These are phyloP conservation scores for Candida jianshihensis DNA, from an alignment of 805 yeast species.

Conservation along the genomic window DNA sequence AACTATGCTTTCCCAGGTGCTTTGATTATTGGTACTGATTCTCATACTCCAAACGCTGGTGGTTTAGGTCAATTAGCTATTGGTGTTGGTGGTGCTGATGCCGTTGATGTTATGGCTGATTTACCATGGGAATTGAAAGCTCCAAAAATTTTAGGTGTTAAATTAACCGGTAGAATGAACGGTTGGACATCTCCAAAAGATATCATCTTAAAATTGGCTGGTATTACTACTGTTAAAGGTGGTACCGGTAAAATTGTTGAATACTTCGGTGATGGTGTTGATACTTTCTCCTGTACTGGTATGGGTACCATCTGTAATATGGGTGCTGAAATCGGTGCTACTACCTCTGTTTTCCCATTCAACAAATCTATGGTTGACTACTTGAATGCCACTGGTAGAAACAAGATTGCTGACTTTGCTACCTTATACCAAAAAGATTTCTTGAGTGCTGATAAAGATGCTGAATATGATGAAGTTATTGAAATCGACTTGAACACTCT, in stretches of 20 bases:
- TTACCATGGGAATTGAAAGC: constrained; percentile 98
- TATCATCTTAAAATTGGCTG: constrained; percentile 88
- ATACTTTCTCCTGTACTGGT: constrained; percentile 92
- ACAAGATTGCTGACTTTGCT: constrained; percentile 79
- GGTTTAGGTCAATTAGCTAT: constrained; percentile 97
- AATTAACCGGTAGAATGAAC: constrained; percentile 82
- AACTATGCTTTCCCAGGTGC: constrained; percentile 98
- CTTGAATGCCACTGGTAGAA: constrained; percentile 81
- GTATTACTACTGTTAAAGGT: constrained; percentile 92
- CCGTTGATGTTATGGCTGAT: constrained; percentile 93
- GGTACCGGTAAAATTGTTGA: constrained; percentile 97
- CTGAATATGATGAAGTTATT: constrained; percentile 87
- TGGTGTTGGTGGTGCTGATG: constrained; percentile 99
- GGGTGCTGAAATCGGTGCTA: constrained; percentile 99
- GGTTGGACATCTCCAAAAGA: constrained; percentile 99
- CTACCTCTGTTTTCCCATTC: constrained; percentile 96
- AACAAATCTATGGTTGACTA: constrained; percentile 84
- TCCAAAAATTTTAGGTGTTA: constrained; percentile 91
- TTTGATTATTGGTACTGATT: constrained; percentile 92
- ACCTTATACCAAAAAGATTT: constrained; percentile 53
- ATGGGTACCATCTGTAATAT: constrained; percentile 99
- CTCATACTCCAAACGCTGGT: constrained; percentile 98
- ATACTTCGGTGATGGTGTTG: constrained; percentile 93
- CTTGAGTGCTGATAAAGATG: constrained; percentile 84
- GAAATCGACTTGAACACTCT: constrained; percentile 84